A percentile compares a stretch with the other conserved stretches of the same genome.
These are phyloP conservation scores for Betula pendula DNA, from an alignment of 306 rosid species.

Conservation along the genomic window DNA sequence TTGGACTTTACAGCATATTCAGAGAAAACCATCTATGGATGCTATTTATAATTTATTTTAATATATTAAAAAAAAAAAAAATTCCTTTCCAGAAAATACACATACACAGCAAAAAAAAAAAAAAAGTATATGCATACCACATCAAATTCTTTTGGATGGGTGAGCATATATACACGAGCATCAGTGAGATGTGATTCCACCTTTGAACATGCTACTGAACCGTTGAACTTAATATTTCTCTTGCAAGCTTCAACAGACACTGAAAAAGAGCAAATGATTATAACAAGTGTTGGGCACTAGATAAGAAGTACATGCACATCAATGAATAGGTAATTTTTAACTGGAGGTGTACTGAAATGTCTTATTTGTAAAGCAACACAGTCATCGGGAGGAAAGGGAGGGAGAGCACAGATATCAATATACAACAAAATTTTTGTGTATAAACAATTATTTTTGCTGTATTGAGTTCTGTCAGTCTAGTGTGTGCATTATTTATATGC, in stretches of 20 bases:
- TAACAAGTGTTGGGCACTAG: not conserved
- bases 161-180: conserved; percentile 96
- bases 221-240: conserved; percentile 97
- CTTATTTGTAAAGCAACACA: not conserved
- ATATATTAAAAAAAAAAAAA: not conserved
- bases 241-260: conserved; percentile 90
- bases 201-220: conserved; percentile 76
- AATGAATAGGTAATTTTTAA: not conserved
- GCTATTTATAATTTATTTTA: not conserved
- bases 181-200: conserved; percentile 96
- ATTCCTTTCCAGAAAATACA: not conserved
- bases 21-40: not conserved
- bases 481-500: not conserved
- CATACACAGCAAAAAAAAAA: not conserved
- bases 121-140: conserved; percentile 57
- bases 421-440: conserved; percentile 1
- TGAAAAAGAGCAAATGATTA: conserved; percentile 34
- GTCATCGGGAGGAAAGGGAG: not conserved
- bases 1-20: not conserved
- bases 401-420: not conserved
- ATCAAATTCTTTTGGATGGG: conserved; percentile 90
- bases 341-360: not conserved
- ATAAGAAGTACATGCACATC: not conserved
- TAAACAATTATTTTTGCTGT: not conserved
- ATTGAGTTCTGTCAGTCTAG: not conserved